Conservation (phyloP, 352 stramenopile genomes). For the Phytophthora chlamydospora region DNA sequence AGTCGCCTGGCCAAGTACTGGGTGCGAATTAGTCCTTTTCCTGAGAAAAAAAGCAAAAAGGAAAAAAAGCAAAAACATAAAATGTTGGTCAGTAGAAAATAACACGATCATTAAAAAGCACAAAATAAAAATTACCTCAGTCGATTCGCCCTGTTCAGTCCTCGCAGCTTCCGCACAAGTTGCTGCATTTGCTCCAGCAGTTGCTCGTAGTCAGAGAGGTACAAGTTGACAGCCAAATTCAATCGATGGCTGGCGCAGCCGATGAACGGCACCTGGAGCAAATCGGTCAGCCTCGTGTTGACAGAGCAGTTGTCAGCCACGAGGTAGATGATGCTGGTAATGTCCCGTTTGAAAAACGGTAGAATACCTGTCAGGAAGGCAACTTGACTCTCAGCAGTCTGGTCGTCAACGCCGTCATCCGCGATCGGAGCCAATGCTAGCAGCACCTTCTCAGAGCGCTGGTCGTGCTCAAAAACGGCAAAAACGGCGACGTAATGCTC, state of each 20-base stretch:
- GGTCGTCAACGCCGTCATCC: constrained; percentile 2
- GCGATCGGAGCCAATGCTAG: background rate
- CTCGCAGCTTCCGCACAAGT: constrained; percentile 6
- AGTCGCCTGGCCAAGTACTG: too few species aligned
- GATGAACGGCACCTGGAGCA: constrained; percentile 4
- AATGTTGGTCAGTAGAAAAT: too few species aligned
- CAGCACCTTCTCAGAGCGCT: constrained; percentile 8
- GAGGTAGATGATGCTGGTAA: background rate
- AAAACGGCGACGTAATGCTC: too few species aligned
- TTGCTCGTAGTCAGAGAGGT: background rate
- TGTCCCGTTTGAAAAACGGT: background rate
- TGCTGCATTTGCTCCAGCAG: background rate
- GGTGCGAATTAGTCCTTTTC: constrained; percentile 7
- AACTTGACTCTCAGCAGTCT: background rate
- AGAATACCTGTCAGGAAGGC: constrained; percentile 2
- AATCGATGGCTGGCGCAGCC: constrained; percentile 2
- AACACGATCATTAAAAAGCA: background rate
- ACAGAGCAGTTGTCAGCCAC: background rate
- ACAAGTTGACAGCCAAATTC: background rate
- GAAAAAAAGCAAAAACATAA: too few species aligned
- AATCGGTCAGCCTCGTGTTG: background rate
- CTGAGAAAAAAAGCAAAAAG: too few species aligned
- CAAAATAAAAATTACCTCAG: too few species aligned
- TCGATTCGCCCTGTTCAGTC: too few species aligned
- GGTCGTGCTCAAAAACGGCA: too few species aligned